Evolutionary conservation across 2,329 filamentous ascomycete genomes (phyloP), one percentile per base, ranked within the genome.

Genomic region (Neonectria hederae): DNA sequence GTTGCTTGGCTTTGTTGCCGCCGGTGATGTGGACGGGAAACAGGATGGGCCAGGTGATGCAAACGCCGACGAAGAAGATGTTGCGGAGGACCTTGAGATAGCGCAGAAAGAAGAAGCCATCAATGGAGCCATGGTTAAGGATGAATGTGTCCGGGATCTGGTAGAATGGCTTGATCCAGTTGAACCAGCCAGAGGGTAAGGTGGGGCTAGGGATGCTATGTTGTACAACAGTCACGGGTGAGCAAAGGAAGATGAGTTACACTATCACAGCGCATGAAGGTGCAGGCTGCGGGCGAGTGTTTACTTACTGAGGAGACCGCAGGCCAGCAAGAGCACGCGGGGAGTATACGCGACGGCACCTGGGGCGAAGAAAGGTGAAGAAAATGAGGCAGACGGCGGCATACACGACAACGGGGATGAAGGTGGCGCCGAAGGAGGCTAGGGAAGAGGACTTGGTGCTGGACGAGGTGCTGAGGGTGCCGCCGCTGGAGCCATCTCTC

Each of bases 1-100:
- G 86, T 79, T 97, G 86, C 11, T 72, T 62, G 54, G 87, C 81
- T 1, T 81, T 82, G 17, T 83, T 89, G 22, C 90, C 89, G 28
- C 95, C 96, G 1, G 94, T 97, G 35, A 89, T 89, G 77, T 98
- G 97, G 77, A 98, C 83, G 0, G 96, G 94, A 72, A 88, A 93
- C 22, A 98, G 83, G 42, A 97, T 84, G 0, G 96, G 95, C 90
- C 92, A 97, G 19, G 93, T 94, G 63, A 98, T 90, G 71, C 86
- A 83, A 74, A 90, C 92, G 62, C 96, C 96, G 10, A 95, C 90
- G 49, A 98, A 87, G 79, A 91, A 94, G 69, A 97, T 91, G 64
- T 90, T 90, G 75, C 94, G 93, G 68, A 98, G 81, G 75, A 95
- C 74, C 51, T 80, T 81, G 59, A 82, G 72, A 59, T 80, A 97